Base-by-base conservation (phyloP, 2,329 filamentous ascomycete species). In the Pseudogymnoascus sp. region DNA sequence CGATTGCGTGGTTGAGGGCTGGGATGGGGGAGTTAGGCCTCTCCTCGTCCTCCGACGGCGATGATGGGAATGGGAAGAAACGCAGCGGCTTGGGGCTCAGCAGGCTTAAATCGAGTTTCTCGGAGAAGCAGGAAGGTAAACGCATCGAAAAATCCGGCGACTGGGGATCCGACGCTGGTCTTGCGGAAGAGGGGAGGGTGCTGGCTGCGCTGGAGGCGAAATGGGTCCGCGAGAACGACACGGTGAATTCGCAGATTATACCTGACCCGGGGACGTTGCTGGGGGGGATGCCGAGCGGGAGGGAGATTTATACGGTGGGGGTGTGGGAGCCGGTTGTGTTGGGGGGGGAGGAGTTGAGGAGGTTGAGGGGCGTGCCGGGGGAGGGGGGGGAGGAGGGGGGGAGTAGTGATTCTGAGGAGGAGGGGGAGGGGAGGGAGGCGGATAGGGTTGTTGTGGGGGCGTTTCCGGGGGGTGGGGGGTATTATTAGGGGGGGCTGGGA, bases 171-270 rank as follows among this genome's bases (percentile, higher is more conserved):
- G 93, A 97, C 76, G 93, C 88, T 0, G 93, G 95, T 1, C 88
- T 85, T 70, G 77, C 91, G 16, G 95, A 98, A 74, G 95, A 99
- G 77, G 86, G 83, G 1, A 83, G 92, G 63, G 89, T 98, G 2
- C 81, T 97, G 62, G 90, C 95, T 70, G 91, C 95, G 86, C 78
- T 99, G 36, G 85, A 96, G 70, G 83, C 81, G 39, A 97, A 96
- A 74, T 97, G 95, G 93, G 86, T 85, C 67, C 95, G 92, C 77
- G 86, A 92, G 76, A 99, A 99, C 73, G 92, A 97, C 75, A 96
- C 90, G 16, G 90, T 96, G 77, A 78, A 85, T 75, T 88, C 92
- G 0, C 92, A 96, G 73, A 64, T 80, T 1, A 83, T 98, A 34
- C 92, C 93, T 0, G 81, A 89, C 0, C 82, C 84, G 4, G 87